Evolutionary conservation across 306 rosid genomes (phyloP), one percentile per base, ranked within the genome.

Genomic region (Calophaca sinica): DNA sequence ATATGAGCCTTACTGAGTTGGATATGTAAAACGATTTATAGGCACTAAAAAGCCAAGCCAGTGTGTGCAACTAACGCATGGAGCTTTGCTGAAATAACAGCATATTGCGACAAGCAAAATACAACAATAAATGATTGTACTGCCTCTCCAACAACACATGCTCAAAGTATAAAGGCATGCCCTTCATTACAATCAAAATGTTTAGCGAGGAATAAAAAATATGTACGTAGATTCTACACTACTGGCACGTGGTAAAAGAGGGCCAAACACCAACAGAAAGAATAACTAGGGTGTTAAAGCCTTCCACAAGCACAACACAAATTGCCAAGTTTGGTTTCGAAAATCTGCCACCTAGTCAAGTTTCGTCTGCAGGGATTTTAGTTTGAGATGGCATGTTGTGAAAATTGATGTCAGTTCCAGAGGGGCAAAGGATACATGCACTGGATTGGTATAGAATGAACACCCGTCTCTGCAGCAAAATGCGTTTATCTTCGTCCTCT

Each of bases 401-500:
- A 64, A 80, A 77, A 77, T 73, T 66, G 74, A 74, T 49, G 67
- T 74, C 66, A 63, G 74, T 77, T 82, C 91, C 84, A 75, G 67
- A 78, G 81, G 68, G 64, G 45, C 76, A 83, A 82, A 80, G 80
- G 69, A 78, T 55, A 39, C 46, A 9, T 48, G 84, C 73, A 32
- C 67, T 76, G 70, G 65, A 62, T 79, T 78, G 29, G 62, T 54
- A 35, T 9, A 50, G 59, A 65, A 20, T 20, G 81, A 69, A 62
- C 80, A 52, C 76, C 70, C 77, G 48, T 71, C 76, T 62, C 65
- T 49, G 61, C 49, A 35, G 76, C 77, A 66, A 70, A 57, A 51
- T 74, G 80, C 70, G 64, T 70, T 75, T 59, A 73, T 75, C 84
- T 81, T 84, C 78, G 39, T 83, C 84, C 89, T 76, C 73, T 9